Evolutionary conservation across 2,329 filamentous ascomycete genomes (phyloP).

Genomic region (Cadophora sp.): DNA sequence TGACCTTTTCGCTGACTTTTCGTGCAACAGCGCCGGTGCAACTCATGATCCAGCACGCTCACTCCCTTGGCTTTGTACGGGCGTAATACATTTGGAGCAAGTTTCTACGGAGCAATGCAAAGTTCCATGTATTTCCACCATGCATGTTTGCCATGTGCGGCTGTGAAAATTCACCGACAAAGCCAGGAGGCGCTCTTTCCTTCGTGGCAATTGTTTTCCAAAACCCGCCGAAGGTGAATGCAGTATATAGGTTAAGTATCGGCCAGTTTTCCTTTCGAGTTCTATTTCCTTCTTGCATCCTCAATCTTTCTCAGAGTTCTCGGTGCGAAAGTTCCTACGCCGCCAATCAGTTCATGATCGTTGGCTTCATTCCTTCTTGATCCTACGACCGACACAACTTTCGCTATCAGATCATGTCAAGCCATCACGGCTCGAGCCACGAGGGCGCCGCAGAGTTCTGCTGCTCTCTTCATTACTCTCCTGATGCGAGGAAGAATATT

Average conservation of each 20-base stretch:
- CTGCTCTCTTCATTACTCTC: conserved; percentile 25
- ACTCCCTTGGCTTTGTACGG: neutral
- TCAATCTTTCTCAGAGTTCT: neutral
- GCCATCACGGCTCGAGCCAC: conserved; percentile 13
- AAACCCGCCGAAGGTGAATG: conserved; percentile 15
- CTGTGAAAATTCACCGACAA: conserved; percentile 13
- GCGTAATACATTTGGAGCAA: conserved; percentile 3
- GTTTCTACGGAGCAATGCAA: neutral
- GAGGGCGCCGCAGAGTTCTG: conserved; percentile 17
- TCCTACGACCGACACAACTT: neutral
- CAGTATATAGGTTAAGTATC: conserved; percentile 24
- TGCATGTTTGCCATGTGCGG: neutral
- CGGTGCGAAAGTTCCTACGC: conserved; percentile 4
- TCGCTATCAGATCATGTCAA: conserved; percentile 3
- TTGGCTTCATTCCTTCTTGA: conserved; percentile 13
- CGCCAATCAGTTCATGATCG: neutral
- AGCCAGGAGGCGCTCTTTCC: neutral
- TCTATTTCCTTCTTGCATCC: conserved; percentile 3
- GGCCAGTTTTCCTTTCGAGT: conserved; percentile 22
- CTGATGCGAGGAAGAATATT: neutral
- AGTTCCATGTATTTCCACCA: neutral
- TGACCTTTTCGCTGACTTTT: conserved; percentile 18
- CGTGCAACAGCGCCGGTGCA: conserved; percentile 13
- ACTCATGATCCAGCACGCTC: neutral
- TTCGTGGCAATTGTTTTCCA: neutral